A percentile compares a stretch with the other conserved stretches of the same genome.
These are phyloP conservation scores for Pseudozyma pruni DNA, from an alignment of 1,284 basidiomycete genomes.

Conservation along the genomic window DNA sequence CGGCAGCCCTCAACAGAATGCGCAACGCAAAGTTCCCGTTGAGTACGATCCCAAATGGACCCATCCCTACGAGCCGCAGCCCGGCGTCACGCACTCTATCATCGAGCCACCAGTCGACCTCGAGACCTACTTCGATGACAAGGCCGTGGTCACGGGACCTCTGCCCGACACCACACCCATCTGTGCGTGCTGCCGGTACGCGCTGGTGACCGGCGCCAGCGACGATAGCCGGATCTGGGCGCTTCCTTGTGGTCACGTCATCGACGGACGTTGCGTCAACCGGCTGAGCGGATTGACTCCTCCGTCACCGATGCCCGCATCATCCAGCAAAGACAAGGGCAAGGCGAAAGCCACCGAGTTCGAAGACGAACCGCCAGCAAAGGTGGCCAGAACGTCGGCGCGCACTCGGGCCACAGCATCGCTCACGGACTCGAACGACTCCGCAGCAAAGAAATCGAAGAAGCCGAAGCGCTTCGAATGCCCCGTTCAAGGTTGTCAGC, in stretches of 20 bases:
- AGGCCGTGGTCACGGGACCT: slow-evolving; percentile 52
- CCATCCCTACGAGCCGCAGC: slow-evolving; percentile 37
- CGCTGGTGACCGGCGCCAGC: slow-evolving; percentile 50
- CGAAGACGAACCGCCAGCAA: slow-evolving; percentile 19
- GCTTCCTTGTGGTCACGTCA: slow-evolving; percentile 61
- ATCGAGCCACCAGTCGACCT: slow-evolving; percentile 63
- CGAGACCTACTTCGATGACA: slow-evolving; percentile 56
- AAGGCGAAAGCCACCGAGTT: slow-evolving; percentile 36
- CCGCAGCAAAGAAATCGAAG: slow-evolving; percentile 19
- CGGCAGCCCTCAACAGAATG: slow-evolving; percentile 8
- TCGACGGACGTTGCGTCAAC: slow-evolving; percentile 59
- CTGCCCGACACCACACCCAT: slow-evolving; percentile 61
- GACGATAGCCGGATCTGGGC: slow-evolving; percentile 58
- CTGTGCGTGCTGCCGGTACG: slow-evolving; percentile 55
- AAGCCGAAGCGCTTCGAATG: slow-evolving; percentile 53
- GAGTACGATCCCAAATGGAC: slow-evolving; percentile 51
- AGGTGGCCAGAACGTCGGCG: slow-evolving; percentile 10
- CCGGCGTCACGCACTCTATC: slow-evolving; percentile 49
- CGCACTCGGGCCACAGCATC: slow-evolving; percentile 15
- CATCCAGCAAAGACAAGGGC: slow-evolving; percentile 19
- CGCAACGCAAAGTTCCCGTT: slow-evolving; percentile 33
- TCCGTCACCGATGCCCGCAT: neutral
- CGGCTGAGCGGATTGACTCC: slow-evolving; percentile 38
- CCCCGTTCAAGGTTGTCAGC: slow-evolving; percentile 57
- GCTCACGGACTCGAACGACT: neutral